Evolutionary conservation across 257 asterid species (phyloP), one percentile per base, ranked within the genome.

Genomic region (Datura wrightii): DNA sequence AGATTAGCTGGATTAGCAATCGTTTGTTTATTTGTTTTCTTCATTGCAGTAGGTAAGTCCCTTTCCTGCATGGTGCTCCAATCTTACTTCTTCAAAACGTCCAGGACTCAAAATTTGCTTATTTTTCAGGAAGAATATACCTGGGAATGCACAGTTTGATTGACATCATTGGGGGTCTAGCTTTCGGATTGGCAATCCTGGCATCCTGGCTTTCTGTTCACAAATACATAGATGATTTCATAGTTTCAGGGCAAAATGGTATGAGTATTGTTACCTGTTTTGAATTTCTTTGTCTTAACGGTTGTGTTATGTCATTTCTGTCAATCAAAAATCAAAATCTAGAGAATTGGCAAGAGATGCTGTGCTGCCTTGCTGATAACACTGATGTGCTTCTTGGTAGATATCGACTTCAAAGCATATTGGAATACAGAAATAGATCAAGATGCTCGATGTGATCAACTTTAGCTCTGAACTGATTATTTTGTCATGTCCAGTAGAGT

Each of bases 101-200:
- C 62, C 71, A 37, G 14, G 37, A 83, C 72, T 69, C 81, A 74
- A 83, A 72, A 19, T 10, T 59, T 81, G 67, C 70, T 69, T 39
- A 69, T 58, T 87, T 87, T 5, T 79, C 83, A 97, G 99, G 97
- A 83, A 92, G 99, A 91, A 88, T 97, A 60, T 97, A 97, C 91
- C 95, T 95, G 16, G 99, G 99, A 74, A 97, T 95, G 99, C 99
- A 95, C 90, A 97, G 98, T 90, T 86, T 90, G 92, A 87, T 95
- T 18, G 99, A 95, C 67, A 89, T 95, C 66, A 85, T 95, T 84
- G 94, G 91, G 19, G 99, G 98, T 81, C 92, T 97, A 79, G 88
- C 78, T 84, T 86, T 94, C 82, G 99, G 99, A 70, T 66, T 93
- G 79, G 91, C 92, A 79, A 88, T 95, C 90, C 89, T 97, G 83